These are phyloP conservation scores for Salix suchowensis DNA, from an alignment of 345 rosid genomes.

Conservation along the genomic window DNA sequence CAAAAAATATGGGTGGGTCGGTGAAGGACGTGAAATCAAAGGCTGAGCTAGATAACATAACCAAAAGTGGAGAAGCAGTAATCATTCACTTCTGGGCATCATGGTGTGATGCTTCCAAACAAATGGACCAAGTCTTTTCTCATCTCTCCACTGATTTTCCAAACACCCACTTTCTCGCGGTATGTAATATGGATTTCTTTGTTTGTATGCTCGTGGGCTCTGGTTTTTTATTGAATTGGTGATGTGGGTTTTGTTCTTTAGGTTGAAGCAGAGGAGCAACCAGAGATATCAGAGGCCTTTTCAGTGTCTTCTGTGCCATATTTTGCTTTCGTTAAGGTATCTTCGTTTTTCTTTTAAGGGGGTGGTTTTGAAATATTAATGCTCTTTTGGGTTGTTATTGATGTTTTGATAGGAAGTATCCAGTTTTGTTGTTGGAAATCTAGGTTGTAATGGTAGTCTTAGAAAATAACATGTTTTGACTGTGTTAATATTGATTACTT, in stretches of 20 bases:
- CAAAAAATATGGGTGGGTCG: conserved; percentile 54
- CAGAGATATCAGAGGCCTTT: conserved; percentile 78
- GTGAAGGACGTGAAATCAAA: conserved; percentile 82
- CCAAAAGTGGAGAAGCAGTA: conserved; percentile 47
- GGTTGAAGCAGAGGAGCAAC: conserved; percentile 98
- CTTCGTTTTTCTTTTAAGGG: background rate
- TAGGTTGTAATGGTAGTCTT: background rate
- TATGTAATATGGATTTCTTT: background rate
- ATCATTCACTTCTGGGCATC: conserved; percentile 93
- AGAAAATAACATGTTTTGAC: background rate
- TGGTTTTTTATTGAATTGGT: background rate
- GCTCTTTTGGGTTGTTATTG: background rate
- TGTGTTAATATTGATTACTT: background rate
- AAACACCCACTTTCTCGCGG: conserved; percentile 69
- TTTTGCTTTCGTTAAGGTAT: conserved; percentile 84
- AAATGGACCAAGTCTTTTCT: conserved; percentile 94
- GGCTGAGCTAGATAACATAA: conserved; percentile 63
- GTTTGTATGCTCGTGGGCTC: background rate
- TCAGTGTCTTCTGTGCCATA: conserved; percentile 87
- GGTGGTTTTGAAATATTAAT: background rate
- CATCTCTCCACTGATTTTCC: conserved; percentile 94
- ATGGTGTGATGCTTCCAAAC: conserved; percentile 99
- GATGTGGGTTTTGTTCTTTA: conserved; percentile 19
- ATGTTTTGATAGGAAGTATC: background rate
- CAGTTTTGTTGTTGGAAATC: background rate